Evolutionary conservation across 331 rosid genomes (phyloP), one percentile per base, ranked within the genome.

Genomic region (Malus hybrid): DNA sequence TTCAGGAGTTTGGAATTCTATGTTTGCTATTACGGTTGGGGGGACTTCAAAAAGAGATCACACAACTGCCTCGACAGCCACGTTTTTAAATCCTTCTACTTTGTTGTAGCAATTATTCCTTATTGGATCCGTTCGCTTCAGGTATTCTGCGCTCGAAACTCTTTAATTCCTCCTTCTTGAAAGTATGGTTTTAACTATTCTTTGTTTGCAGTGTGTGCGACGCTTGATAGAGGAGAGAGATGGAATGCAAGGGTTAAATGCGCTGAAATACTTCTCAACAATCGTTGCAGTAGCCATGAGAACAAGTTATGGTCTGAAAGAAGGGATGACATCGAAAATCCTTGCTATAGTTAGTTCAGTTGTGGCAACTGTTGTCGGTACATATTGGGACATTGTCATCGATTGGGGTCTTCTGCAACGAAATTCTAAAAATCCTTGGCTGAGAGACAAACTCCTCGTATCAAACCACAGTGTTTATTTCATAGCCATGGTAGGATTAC

Each of bases 1-100:
- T 82, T 87, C 63, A 87, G 96, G 85, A 81, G 93, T 84, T 79
- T 90, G 70, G 89, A 84, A 83, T 90, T 90, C 81, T 92, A 92
- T 58, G 74, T 90, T 15, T 92, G 97, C 80, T 86, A 90, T 80
- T 90, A 90, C 42, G 79, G 79, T 30, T 82, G 91, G 91, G 96
- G 97, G 16, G 79, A 87, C 80, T 90, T 84, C 84, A 75, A 63
- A 78, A 82, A 57, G 39, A 85, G 92, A 88, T 79, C 91, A 73
- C 82, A 85, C 86, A 83, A 75, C 13, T 92, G 97, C 87, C 64
- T 28, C 4, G 61, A 80, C 16, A 87, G 88, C 81, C 7, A 69
- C 1, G 52, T 84, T 18, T 90, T 77, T 74, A 68, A 74, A 83
- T 73, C 82, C 60, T 81, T 92, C 83, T 87, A 88, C 76, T 82